phyloP scores from a whole-genome alignment of 495 filamentous ascomycete species.

The Lasiosphaeriaceae sp. region DNA sequence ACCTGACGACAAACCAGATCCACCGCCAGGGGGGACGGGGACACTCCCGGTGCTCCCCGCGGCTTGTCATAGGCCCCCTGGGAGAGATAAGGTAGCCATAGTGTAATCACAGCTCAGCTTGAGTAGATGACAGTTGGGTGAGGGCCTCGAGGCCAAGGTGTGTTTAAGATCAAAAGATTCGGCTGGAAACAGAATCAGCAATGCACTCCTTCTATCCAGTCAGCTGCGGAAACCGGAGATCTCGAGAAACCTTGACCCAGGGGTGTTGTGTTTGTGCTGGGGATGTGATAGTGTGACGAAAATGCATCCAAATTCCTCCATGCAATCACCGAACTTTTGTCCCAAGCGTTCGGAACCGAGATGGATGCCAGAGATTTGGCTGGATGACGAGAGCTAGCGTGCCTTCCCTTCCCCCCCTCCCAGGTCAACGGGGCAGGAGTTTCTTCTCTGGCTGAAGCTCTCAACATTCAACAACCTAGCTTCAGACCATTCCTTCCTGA shows the following conservation, averaged over 20 bases:
- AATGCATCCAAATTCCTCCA: slow-evolving; percentile 4
- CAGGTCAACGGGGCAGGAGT: background rate
- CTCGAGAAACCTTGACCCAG: no score
- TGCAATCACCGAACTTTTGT: background rate
- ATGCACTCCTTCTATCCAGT: no score
- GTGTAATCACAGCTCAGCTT: no score
- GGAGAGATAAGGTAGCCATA: no score
- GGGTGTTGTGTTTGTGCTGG: background rate
- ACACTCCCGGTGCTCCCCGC: background rate
- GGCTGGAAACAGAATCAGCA: no score
- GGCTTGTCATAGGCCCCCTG: no score
- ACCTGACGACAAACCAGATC: background rate
- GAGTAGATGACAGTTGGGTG: no score
- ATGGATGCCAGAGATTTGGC: background rate
- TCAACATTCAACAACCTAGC: background rate
- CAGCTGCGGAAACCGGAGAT: no score
- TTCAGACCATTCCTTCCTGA: background rate
- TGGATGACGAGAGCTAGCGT: background rate
- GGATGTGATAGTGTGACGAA: background rate
- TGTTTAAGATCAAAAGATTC: no score
- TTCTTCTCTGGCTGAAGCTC: background rate
- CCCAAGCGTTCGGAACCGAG: slow-evolving; percentile 10
- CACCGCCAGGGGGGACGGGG: background rate
- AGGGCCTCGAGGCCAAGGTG: no score
- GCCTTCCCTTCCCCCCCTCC: background rate